These are phyloP conservation scores for Annona cherimola DNA, from an alignment of 164 flowering plant genomes.

Conservation along the genomic window DNA sequence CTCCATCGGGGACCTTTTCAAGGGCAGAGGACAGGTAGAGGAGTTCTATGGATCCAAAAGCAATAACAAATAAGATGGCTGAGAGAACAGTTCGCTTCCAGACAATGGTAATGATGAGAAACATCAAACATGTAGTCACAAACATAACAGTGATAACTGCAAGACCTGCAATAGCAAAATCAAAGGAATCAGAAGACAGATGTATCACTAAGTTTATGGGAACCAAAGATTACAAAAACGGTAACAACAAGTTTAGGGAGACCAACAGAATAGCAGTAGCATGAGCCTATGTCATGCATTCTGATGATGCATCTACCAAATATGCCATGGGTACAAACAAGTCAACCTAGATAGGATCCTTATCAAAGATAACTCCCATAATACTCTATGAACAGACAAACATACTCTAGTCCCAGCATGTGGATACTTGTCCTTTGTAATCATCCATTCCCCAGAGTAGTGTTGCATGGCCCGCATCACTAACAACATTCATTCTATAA, in stretches of 20 bases:
- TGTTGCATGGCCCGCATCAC: background rate
- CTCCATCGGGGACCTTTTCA: conserved; percentile 43
- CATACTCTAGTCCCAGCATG: background rate
- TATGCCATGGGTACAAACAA: background rate
- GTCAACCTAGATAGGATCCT: background rate
- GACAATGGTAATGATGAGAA: conserved; percentile 39
- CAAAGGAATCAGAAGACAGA: background rate
- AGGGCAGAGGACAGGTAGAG: conserved; percentile 49
- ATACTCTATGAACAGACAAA: background rate
- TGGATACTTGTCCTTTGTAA: background rate
- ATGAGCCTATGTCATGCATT: background rate
- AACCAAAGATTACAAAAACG: background rate
- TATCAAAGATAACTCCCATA: background rate
- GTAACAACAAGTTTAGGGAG: background rate
- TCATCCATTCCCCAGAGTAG: background rate
- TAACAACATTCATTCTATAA: background rate
- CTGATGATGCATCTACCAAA: background rate
- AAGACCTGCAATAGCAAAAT: conserved; percentile 35
- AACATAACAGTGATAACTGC: conserved; percentile 55
- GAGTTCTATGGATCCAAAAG: conserved; percentile 55
- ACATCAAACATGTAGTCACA: conserved; percentile 65
- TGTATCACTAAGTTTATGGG: background rate
- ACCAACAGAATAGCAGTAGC: background rate
- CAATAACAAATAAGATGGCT: conserved; percentile 33
- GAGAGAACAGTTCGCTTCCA: conserved; percentile 39